Conservation (phyloP, 1,284 basidiomycete species). For the Fomitopsis schrenkii region DNA sequence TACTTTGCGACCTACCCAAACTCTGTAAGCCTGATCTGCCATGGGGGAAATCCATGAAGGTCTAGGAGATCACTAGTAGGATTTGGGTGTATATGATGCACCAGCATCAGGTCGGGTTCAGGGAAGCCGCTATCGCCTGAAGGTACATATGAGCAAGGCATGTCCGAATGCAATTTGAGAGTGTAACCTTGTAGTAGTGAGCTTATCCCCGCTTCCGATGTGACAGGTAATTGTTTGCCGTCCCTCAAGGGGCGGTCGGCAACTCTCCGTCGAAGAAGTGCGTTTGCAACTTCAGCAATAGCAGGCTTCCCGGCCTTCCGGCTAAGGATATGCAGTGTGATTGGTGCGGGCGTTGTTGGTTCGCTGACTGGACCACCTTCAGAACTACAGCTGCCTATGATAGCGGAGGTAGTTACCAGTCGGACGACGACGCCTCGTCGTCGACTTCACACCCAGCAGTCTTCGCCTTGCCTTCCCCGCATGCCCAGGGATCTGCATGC, state of each 20-base stretch:
- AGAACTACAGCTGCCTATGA: not conserved
- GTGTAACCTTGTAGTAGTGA: constrained; percentile 54
- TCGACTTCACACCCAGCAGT: constrained; percentile 6
- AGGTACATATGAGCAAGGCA: not conserved
- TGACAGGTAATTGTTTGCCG: not conserved
- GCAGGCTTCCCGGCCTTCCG: constrained; percentile 34
- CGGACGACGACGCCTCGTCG: constrained; percentile 21
- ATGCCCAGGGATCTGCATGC: constrained; percentile 29
- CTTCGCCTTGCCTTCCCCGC: constrained; percentile 14
- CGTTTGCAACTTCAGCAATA: constrained; percentile 28
- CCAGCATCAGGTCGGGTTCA: constrained; percentile 71
- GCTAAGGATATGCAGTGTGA: constrained; percentile 32
- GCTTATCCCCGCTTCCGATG: constrained; percentile 42
- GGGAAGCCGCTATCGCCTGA: constrained; percentile 44
- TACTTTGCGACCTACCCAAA: constrained; percentile 53
- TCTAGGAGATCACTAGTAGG: constrained; percentile 46
- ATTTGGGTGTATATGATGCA: constrained; percentile 49
- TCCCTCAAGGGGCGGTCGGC: not conserved
- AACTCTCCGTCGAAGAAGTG: constrained; percentile 9
- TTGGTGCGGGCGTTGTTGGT: constrained; percentile 3
- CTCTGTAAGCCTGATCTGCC: constrained; percentile 74
- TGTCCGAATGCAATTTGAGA: not conserved
- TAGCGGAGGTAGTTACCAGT: constrained; percentile 7
- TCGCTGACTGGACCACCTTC: constrained; percentile 6
- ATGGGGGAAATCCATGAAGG: constrained; percentile 72